Conservation (phyloP, 2,329 filamentous ascomycete species). For the Coniochaeta hoffmannii region DNA sequence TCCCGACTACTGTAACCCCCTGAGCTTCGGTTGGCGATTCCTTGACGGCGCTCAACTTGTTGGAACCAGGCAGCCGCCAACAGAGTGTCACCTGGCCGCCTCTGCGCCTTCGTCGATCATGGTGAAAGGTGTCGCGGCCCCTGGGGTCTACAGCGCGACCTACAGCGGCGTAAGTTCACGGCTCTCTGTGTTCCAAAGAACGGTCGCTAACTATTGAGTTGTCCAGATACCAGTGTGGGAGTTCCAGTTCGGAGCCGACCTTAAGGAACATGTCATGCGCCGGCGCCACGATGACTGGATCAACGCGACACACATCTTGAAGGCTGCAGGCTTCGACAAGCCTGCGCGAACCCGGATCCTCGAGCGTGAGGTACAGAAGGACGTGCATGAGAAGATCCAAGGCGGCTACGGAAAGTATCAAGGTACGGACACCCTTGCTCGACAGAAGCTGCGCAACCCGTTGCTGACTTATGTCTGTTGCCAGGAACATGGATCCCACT, state of each 20-base stretch:
- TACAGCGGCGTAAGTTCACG: conserved; percentile 56
- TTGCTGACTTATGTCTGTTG: conserved; percentile 3
- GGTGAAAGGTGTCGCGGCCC: conserved; percentile 35
- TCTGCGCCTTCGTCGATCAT: conserved; percentile 22
- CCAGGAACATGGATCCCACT: conserved; percentile 94
- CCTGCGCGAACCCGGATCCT: conserved; percentile 90
- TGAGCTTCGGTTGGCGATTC: neutral
- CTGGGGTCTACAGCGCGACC: conserved; percentile 59
- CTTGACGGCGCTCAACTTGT: neutral
- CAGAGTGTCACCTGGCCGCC: neutral
- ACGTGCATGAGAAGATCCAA: conserved; percentile 94
- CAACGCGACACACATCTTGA: conserved; percentile 98
- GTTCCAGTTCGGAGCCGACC: conserved; percentile 73
- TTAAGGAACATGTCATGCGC: conserved; percentile 89
- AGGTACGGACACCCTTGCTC: conserved; percentile 37
- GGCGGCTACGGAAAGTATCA: conserved; percentile 99
- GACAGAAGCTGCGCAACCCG: neutral
- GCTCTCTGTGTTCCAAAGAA: neutral
- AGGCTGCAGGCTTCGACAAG: conserved; percentile 95
- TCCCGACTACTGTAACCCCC: neutral
- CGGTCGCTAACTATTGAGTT: conserved; percentile 8
- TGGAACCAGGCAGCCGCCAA: neutral
- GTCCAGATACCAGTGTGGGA: conserved; percentile 87
- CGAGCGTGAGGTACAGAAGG: conserved; percentile 94
- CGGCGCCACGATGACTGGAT: conserved; percentile 92